These are phyloP conservation scores for Cornus florida DNA, from an alignment of 148 eudicot species.

Conservation along the genomic window DNA sequence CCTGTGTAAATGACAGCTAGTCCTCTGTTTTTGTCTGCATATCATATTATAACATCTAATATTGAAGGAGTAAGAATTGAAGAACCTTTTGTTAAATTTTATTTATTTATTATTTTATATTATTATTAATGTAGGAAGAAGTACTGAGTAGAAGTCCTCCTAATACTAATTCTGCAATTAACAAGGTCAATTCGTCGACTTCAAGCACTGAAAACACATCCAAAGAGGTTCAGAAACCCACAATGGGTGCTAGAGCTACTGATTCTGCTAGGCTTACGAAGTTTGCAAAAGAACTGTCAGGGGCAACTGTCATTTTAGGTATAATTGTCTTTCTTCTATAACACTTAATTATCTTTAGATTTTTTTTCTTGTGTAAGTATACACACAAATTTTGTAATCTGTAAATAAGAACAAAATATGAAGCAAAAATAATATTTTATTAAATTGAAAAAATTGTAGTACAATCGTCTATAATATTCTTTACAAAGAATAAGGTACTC, in stretches of 20 bases:
- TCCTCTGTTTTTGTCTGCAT: not conserved
- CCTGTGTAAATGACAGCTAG: conserved; percentile 50
- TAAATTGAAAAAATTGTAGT: too few species aligned
- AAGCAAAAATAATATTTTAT: too few species aligned
- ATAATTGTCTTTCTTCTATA: conserved; percentile 1
- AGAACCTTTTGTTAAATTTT: conserved; percentile 8
- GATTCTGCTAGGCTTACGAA: conserved; percentile 92
- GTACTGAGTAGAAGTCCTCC: conserved; percentile 30
- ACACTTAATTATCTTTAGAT: not conserved
- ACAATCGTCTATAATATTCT: too few species aligned
- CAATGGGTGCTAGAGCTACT: conserved; percentile 72
- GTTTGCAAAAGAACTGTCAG: conserved; percentile 81
- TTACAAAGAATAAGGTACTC: too few species aligned
- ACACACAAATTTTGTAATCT: too few species aligned
- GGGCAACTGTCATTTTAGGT: conserved; percentile 77
- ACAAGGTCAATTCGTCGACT: conserved; percentile 42
- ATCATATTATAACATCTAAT: not conserved
- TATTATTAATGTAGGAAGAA: conserved; percentile 60
- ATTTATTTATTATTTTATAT: too few species aligned
- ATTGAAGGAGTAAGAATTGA: not conserved
- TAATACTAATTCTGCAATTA: conserved; percentile 35
- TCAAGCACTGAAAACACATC: conserved; percentile 39
- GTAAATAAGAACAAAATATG: too few species aligned
- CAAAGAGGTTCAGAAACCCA: conserved; percentile 58
- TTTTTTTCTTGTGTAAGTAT: not conserved